Evolutionary conservation across 768 basidiomycete species (phyloP).

Genomic region (Amylocystis lapponica): DNA sequence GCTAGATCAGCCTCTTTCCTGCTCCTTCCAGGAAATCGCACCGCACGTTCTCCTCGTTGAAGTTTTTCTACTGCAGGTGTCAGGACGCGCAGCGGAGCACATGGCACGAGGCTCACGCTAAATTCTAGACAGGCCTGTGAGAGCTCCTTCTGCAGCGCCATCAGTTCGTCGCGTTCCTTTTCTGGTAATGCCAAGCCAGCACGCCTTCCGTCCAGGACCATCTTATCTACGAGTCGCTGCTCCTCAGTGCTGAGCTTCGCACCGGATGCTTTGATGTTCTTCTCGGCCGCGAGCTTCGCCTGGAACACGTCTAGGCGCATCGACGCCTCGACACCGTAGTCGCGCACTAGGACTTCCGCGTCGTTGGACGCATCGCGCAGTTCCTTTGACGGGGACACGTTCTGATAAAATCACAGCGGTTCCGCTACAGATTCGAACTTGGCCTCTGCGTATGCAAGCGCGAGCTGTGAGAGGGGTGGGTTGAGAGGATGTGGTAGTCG

Average conservation of each 20-base stretch:
- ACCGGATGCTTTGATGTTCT: slow-evolving; percentile 59
- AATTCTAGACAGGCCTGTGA: slow-evolving; percentile 76
- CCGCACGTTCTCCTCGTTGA: slow-evolving; percentile 88
- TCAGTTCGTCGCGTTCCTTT: slow-evolving; percentile 51
- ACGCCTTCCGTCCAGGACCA: slow-evolving; percentile 75
- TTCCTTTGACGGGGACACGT: slow-evolving; percentile 67
- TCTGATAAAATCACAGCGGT: slow-evolving; percentile 74
- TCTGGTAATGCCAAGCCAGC: slow-evolving; percentile 72
- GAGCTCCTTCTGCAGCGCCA: slow-evolving; percentile 65
- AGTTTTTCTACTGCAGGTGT: slow-evolving; percentile 57
- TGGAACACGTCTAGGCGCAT: slow-evolving; percentile 81
- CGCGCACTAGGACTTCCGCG: slow-evolving; percentile 63
- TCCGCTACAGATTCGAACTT: slow-evolving; percentile 45
- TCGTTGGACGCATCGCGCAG: slow-evolving; percentile 79
- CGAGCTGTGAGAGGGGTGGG: slow-evolving; percentile 34
- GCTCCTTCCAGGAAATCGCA: too few species aligned
- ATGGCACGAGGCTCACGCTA: slow-evolving; percentile 42
- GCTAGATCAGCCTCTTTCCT: not conserved
- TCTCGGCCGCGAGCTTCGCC: slow-evolving; percentile 63
- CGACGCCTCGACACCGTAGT: slow-evolving; percentile 68
- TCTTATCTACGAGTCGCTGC: slow-evolving; percentile 73
- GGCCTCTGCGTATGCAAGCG: slow-evolving; percentile 58
- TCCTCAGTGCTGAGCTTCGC: slow-evolving; percentile 58
- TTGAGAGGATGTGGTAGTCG: slow-evolving; percentile 1
- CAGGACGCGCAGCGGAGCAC: too few species aligned